These are phyloP conservation scores for Fusarium sterilihyphosum DNA, from an alignment of 2,329 filamentous ascomycete genomes.

Conservation along the genomic window DNA sequence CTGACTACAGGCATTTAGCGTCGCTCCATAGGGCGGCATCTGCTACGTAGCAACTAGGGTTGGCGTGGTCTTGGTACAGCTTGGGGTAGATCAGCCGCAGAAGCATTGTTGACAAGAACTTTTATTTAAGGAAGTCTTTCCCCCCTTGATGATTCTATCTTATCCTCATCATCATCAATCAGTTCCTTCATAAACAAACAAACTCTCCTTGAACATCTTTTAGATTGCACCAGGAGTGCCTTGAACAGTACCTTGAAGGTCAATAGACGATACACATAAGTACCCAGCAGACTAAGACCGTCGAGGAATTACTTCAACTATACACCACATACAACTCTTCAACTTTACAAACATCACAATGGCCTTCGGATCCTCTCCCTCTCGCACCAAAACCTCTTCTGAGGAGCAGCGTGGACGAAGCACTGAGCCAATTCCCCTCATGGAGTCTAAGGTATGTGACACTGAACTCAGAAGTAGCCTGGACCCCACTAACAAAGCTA, in stretches of 20 bases:
- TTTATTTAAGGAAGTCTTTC: slow-evolving; percentile 32
- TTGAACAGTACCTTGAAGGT: slow-evolving; percentile 26
- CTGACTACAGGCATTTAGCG: slow-evolving; percentile 32
- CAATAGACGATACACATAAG: slow-evolving; percentile 25
- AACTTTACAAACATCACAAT: slow-evolving; percentile 6
- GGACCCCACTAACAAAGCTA: slow-evolving; percentile 31
- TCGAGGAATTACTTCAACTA: neutral
- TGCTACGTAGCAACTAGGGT: slow-evolving; percentile 27
- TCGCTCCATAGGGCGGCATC: slow-evolving; percentile 27
- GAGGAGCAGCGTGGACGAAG: slow-evolving; percentile 37
- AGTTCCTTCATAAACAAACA: slow-evolving; percentile 20
- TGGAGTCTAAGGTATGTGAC: slow-evolving; percentile 41
- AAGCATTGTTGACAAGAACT: neutral
- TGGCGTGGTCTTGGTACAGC: neutral
- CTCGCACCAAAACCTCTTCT: slow-evolving; percentile 27
- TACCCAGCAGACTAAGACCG: neutral
- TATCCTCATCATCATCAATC: slow-evolving; percentile 5
- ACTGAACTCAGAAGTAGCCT: slow-evolving; percentile 8
- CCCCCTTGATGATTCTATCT: slow-evolving; percentile 4
- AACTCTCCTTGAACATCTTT: slow-evolving; percentile 37
- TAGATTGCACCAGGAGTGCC: slow-evolving; percentile 38
- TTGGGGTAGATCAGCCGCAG: slow-evolving; percentile 19
- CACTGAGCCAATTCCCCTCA: slow-evolving; percentile 36
- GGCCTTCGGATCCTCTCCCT: slow-evolving; percentile 18
- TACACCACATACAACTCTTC: neutral